phyloP scores from a whole-genome alignment of 768 basidiomycete species.

The Pleurotus cornucopiae region DNA sequence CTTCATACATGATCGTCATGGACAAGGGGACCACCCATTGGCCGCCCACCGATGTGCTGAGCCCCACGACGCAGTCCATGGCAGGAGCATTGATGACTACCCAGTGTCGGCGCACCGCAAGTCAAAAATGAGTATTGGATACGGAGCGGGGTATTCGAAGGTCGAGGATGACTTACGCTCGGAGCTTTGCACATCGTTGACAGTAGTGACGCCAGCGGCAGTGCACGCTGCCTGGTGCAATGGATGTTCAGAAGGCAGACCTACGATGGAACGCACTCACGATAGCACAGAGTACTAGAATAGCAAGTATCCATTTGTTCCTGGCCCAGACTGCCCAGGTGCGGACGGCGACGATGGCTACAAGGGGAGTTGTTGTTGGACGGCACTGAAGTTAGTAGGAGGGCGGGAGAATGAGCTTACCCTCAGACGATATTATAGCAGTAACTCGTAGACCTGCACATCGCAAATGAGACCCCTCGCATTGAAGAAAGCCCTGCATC shows the following conservation, averaged over 20 bases:
- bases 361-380: not conserved
- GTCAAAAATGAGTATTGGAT: too few relatives aligned
- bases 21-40: not conserved
- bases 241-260: not conserved
- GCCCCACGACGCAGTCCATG: not conserved
- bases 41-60: not conserved
- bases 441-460: not conserved
- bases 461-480: not conserved
- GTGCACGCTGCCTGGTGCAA: not conserved
- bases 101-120: too few relatives aligned
- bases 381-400: not conserved
- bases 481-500: too few relatives aligned
- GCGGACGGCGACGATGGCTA: conserved; percentile 1
- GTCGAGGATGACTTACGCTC: not conserved
- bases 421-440: conserved; percentile 3
- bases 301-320: conserved; percentile 1
- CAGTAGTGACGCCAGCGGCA: not conserved
- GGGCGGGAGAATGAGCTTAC: not conserved
- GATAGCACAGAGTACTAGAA: not conserved
- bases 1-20: conserved; percentile 8
- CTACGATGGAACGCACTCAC: not conserved
- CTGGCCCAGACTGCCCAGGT: conserved; percentile 4
- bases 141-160: not conserved
- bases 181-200: not conserved
- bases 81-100: not conserved